A percentile compares a stretch with the other conserved stretches of the same genome.
Conservation (phyloP, 208 protist species). For the Leishmania lainsoni region DNA sequence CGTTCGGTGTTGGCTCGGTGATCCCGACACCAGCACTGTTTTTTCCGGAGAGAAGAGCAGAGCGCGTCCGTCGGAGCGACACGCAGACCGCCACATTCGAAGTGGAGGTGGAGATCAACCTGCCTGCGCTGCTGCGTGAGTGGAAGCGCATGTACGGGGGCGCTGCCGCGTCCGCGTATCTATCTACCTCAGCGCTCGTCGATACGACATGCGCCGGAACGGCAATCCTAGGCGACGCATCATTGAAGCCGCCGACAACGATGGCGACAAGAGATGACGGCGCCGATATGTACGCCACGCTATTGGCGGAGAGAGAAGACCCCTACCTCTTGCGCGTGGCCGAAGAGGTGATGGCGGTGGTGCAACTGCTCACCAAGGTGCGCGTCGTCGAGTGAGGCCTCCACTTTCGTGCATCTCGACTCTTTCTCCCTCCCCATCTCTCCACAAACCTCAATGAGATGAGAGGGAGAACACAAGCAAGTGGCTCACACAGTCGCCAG, state of each 20-base stretch:
- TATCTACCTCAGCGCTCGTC: conserved; percentile 13
- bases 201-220: conserved; percentile 16
- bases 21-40: conserved; percentile 10
- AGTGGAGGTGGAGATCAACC: conserved; percentile 70
- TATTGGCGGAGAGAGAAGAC: conserved; percentile 35
- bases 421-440: not conserved
- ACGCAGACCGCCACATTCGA: not conserved
- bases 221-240: not conserved
- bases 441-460: not conserved
- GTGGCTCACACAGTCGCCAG: not conserved
- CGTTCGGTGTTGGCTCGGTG: conserved; percentile 6
- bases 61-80: not conserved
- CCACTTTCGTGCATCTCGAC: not conserved
- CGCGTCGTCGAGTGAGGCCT: conserved; percentile 3
- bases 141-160: conserved; percentile 38
- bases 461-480: not conserved
- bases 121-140: conserved; percentile 42
- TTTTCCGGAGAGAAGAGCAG: not conserved
- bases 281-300: conserved; percentile 15
- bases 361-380: conserved; percentile 50
- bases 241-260: not conserved
- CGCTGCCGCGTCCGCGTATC: conserved; percentile 23
- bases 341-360: conserved; percentile 48
- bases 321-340: conserved; percentile 52
- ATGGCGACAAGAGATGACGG: not conserved